Base-by-base conservation (phyloP, 1,284 basidiomycete genomes). In the Amylostereum areolatum region DNA sequence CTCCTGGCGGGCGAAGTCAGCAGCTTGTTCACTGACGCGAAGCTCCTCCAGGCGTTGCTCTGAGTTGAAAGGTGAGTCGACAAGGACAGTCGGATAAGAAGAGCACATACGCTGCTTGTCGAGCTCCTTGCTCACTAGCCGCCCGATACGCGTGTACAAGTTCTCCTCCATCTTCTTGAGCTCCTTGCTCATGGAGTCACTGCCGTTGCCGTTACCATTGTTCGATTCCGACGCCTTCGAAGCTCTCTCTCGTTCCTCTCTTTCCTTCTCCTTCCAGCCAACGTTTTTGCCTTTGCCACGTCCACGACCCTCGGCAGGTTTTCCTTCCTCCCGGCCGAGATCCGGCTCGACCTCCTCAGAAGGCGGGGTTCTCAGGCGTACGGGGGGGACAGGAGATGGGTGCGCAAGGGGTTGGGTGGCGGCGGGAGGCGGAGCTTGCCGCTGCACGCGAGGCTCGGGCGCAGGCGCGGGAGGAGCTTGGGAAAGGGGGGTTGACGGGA, bases 31-130 rank as follows among this genome's bases (percentile, higher is more conserved):
- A 53, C 80, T 78, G 29, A 73, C 77, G 50, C 88, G 83, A 49
- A 81, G 79, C 48, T 90, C 88, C 59, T 92, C 89, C 53, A 90
- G 70, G 42, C 85, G 85, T 76, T 83, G 80, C 61, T 90, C 89
- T 92, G 58, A 27, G 36, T 37, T 10, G 36, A 46, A 30, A 45
- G 30, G 4, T 36, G 49, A 34, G 48, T 51, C 28, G 45, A 45
- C 48, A 36, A 45, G 29, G 36, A 32, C 39, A 41, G 28, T n/a
- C 42, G 42, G 53, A 30, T 54, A 63, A 69, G 45, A 46, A 52
- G 41, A 32, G 30, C 9, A 63, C 74, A 65, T 57, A 90, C 89
- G 81, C 66, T 92, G 89, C 67, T 86, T 90, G 59, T 92, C 89
- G 71, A 92, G 81, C 66, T 91, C 88, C 68, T 89, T 90, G 35